Base-by-base conservation (phyloP, 768 basidiomycete genomes). In the Trametes gibbosa region DNA sequence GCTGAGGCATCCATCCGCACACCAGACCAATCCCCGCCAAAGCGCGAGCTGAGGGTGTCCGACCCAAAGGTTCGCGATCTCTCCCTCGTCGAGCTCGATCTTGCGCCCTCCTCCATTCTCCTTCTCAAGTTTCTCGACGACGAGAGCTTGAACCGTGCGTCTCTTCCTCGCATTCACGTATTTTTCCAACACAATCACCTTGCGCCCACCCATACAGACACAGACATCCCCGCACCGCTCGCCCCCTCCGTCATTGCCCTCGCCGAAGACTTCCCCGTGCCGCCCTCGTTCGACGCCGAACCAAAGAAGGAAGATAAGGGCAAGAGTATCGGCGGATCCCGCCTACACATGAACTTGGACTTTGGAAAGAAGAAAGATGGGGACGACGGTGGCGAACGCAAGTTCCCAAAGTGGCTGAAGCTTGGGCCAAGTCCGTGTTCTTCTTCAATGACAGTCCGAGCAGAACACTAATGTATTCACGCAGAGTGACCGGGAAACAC, bases 351-450 rank as follows among this genome's bases (percentile, higher is more conserved):
- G 32, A 59, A 25, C 45, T 53, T 52, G 61, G 35, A 24, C 49
- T 62, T 29, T 35, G 35, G 53, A 43, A 43, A 62, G 39, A 53
- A 50, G 37, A 39, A 39, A 14, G 37, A 39, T 14, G 37, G 13
- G 27, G 51, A 51, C 34, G 46, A 59, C 23, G 46, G 67, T 47
- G 54, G 68, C 49, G 81, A 79, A 53, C 82, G 77, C 73, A 90
- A 89, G 74, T 73, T 87, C 58, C 87, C 90, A 13, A 90, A 90
- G 67, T 92, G 89, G 91, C 66, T 93, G 25, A 92, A 90, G 70
- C 67, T 87, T 46, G 85, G 84, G 34, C 63, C 75, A 49, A 86
- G 86, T 87, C 63, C 70, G 40, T 52, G 62, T 43, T 40, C 17
- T 14, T 34, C 29, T 4, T 24, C 17, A 8, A 16, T 17, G n/a